Evolutionary conservation across 208 protist genomes (phyloP).

Genomic region (Leptomonas seymouri): DNA sequence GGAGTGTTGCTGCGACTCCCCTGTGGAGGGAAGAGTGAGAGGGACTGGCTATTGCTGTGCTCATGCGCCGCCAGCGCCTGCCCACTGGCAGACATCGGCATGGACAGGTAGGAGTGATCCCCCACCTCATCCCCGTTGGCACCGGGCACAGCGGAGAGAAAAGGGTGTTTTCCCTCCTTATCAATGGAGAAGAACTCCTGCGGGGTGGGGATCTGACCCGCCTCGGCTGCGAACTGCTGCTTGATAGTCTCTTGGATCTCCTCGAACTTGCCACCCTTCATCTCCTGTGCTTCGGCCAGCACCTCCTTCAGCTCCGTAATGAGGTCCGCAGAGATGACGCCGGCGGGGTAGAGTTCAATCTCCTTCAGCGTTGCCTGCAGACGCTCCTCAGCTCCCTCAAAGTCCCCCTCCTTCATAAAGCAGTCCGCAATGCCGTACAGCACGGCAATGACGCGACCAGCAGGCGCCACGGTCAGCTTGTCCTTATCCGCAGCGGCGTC

Average conservation of each 20-base stretch:
- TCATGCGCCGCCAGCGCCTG: slow-evolving; percentile 49
- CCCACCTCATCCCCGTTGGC: slow-evolving; percentile 31
- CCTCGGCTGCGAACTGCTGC: slow-evolving; percentile 69
- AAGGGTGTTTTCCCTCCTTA: slow-evolving; percentile 53
- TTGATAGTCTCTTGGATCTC: slow-evolving; percentile 70
- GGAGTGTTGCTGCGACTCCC: slow-evolving; percentile 43
- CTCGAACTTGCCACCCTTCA: slow-evolving; percentile 77
- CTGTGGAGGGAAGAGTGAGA: slow-evolving; percentile 81
- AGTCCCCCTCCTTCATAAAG: slow-evolving; percentile 86
- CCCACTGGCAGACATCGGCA: slow-evolving; percentile 70
- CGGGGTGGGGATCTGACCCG: slow-evolving; percentile 59
- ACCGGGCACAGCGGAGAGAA: slow-evolving; percentile 63
- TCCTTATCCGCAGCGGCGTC: slow-evolving; percentile 20
- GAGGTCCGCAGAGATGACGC: slow-evolving; percentile 53
- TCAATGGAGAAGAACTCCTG: slow-evolving; percentile 64
- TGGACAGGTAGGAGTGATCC: slow-evolving; percentile 68
- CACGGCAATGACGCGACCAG: slow-evolving; percentile 58
- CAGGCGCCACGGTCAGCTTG: slow-evolving; percentile 40
- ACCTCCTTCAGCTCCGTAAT: slow-evolving; percentile 71
- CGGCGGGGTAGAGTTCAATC: slow-evolving; percentile 53
- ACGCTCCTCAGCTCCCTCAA: slow-evolving; percentile 79
- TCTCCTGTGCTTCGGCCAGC: slow-evolving; percentile 77
- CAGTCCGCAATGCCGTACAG: slow-evolving; percentile 86
- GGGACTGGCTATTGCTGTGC: slow-evolving; percentile 73
- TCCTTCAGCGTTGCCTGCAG: slow-evolving; percentile 64